Base-by-base conservation (phyloP, 106 monocot genomes). In the Triglochin maritima region DNA sequence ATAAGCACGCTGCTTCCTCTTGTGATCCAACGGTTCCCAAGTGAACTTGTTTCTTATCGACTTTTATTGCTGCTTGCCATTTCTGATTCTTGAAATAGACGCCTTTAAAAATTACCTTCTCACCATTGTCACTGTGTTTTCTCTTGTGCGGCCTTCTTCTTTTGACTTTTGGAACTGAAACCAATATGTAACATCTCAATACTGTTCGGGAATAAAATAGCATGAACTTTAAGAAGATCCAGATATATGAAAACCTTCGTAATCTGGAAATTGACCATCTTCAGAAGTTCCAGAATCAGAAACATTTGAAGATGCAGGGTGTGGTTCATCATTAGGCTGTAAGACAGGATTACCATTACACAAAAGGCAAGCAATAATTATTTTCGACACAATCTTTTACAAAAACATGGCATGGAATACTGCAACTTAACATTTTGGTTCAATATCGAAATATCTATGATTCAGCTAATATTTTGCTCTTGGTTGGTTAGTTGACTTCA, bases 31-130 rank as follows among this genome's bases (percentile, higher is more conserved):
- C 89, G 53, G 93, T 93, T 8, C 89, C 93, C 70, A 93, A 79
- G 74, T 93, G 93, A 47, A 89, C 86, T 63, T 93, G 93, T 58
- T 89, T 93, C 78, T 89, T 93, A 74, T 93, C 93, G 68, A 93
- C 93, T 80, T 93, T 93, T 44, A 93, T 93, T 16, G 93, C 93
- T 17, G 93, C 93, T 60, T 93, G 93, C 93, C 93, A 93, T 76
- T 93, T 93, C 84, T 79, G 80, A 64, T 93, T 93, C 71, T 93
- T 93, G 78, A 84, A 93, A 74, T 93, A 93, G 16, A 93, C 93
- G 15, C 93, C 93, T 65, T 85, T 77, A 86, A 93, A 86, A 45
- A 75, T 69, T 71, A 85, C 83, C 66, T 81, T 89, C 65, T 89
- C 84, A 59, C 89, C 89, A 65, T 86, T 82, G 16, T 79, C 79